Percentiles rank a stretch among this genome's conserved stretches.
These are phyloP conservation scores for Glycine tomentella DNA, from an alignment of 306 rosid species.

Conservation along the genomic window DNA sequence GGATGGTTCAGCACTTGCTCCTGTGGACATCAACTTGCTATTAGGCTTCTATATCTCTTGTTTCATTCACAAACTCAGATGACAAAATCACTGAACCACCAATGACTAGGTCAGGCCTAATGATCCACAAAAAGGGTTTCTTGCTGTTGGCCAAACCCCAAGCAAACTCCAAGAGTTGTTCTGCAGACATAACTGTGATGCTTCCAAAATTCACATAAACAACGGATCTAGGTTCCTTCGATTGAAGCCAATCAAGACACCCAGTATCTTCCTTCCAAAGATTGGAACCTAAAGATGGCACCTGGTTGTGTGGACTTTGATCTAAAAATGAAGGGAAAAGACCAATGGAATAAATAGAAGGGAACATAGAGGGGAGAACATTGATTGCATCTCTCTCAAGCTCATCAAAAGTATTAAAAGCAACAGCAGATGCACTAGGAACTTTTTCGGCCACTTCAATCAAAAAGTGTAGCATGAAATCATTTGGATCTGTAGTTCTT, in stretches of 20 bases:
- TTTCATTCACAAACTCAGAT: slow-evolving; percentile 35
- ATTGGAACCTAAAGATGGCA: slow-evolving; percentile 7
- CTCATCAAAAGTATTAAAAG: slow-evolving; percentile 4
- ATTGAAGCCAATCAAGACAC: slow-evolving; percentile 25
- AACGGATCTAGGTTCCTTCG: neutral
- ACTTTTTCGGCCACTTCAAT: neutral
- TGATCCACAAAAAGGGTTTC: slow-evolving; percentile 47
- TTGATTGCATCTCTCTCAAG: neutral
- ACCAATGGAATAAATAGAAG: slow-evolving; percentile 35
- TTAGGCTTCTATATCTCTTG: slow-evolving; percentile 22
- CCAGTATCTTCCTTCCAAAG: slow-evolving; percentile 39
- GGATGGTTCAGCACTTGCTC: slow-evolving; percentile 48
- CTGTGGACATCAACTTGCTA: slow-evolving; percentile 45
- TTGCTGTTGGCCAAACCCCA: slow-evolving; percentile 48
- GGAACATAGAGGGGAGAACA: neutral
- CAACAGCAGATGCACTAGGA: slow-evolving; percentile 1
- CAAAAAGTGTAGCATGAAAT: neutral
- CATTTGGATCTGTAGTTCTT: slow-evolving; percentile 39
- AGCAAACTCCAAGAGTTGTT: slow-evolving; percentile 34
- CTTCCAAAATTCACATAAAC: slow-evolving; percentile 29
- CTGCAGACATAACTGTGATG: neutral
- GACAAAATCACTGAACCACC: slow-evolving; percentile 39
- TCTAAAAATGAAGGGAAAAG: slow-evolving; percentile 25
- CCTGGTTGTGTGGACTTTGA: slow-evolving; percentile 22
- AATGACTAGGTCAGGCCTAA: slow-evolving; percentile 47